Evolutionary conservation across 108 stramenopile genomes (phyloP), one percentile per base, ranked within the genome.

Genomic region (Epipyxis sp.): DNA sequence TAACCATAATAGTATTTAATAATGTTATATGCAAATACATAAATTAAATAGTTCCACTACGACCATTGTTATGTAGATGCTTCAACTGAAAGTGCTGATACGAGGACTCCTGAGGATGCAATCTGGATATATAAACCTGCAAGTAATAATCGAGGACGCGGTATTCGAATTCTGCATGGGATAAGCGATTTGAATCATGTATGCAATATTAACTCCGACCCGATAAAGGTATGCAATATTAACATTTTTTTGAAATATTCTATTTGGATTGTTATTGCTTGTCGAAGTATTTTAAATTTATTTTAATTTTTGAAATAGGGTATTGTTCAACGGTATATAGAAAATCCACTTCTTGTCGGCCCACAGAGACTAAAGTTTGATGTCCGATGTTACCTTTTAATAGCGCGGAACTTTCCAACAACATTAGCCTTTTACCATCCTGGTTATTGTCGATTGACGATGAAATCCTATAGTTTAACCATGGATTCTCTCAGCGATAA

Each of bases 41-140:
- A n/a, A n/a, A n/a, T n/a, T n/a, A n/a, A n/a, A n/a, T n/a, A n/a
- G n/a, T n/a, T n/a, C n/a, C n/a, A n/a, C n/a, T n/a, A n/a, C n/a
- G n/a, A n/a, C n/a, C n/a, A n/a, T n/a, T n/a, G n/a, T n/a, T n/a
- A n/a, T n/a, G n/a, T n/a, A n/a, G n/a, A n/a, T n/a, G n/a, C n/a
- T n/a, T n/a, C n/a, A n/a, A n/a, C n/a, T n/a, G n/a, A n/a, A n/a
- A n/a, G n/a, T n/a, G n/a, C n/a, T n/a, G n/a, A n/a, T n/a, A n/a
- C n/a, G n/a, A n/a, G n/a, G n/a, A n/a, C n/a, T n/a, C n/a, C n/a
- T n/a, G n/a, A n/a, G n/a, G n/a, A n/a, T 20, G 20, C 42, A 13
- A 20, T 74, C 27, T 74, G 71, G 71, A 74, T 74, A 16, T 74
- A 74, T 42, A 74, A 74, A 42, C 71, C 71, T 27, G 3, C 71